Evolutionary conservation across 768 basidiomycete genomes (phyloP).

Genomic region (Thelephora ganbajun): DNA sequence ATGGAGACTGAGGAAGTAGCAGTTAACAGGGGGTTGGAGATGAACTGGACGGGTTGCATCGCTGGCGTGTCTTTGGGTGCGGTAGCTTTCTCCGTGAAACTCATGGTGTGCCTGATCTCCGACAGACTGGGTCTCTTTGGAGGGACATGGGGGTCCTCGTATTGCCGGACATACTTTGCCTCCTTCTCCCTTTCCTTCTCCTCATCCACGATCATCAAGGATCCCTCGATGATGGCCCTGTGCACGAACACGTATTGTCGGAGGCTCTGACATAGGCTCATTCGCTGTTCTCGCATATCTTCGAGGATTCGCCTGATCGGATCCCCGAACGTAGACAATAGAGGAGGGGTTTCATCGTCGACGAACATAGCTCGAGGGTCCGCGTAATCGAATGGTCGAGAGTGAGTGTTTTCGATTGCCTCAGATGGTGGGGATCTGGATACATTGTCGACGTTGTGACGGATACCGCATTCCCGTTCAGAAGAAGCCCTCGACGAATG

Average conservation of each 20-base stretch:
- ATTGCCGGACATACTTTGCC: conserved; percentile 6
- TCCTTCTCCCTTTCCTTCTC: conserved; percentile 30
- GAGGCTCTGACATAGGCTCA: conserved; percentile 91
- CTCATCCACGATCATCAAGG: conserved; percentile 65
- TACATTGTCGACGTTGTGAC: not conserved
- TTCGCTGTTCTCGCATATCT: conserved; percentile 91
- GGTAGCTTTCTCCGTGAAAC: conserved; percentile 5
- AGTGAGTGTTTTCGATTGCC: not conserved
- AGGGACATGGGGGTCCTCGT: conserved; percentile 6
- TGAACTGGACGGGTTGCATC: not conserved
- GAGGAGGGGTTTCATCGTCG: conserved; percentile 34
- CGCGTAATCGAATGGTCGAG: conserved; percentile 36
- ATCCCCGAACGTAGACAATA: conserved; percentile 49
- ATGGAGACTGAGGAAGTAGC: conserved; percentile 8
- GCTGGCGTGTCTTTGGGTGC: conserved; percentile 4
- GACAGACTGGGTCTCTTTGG: conserved; percentile 6
- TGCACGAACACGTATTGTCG: conserved; percentile 93
- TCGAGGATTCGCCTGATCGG: conserved; percentile 77
- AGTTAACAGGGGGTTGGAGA: conserved; percentile 5
- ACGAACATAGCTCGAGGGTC: conserved; percentile 47
- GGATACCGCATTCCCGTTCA: not conserved
- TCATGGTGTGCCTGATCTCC: conserved; percentile 1
- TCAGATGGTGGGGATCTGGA: not conserved
- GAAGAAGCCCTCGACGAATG: not conserved
- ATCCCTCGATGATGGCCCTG: conserved; percentile 70